Conservation (phyloP, 139 green algal species). For the Pseudopediastrum boryanum region DNA sequence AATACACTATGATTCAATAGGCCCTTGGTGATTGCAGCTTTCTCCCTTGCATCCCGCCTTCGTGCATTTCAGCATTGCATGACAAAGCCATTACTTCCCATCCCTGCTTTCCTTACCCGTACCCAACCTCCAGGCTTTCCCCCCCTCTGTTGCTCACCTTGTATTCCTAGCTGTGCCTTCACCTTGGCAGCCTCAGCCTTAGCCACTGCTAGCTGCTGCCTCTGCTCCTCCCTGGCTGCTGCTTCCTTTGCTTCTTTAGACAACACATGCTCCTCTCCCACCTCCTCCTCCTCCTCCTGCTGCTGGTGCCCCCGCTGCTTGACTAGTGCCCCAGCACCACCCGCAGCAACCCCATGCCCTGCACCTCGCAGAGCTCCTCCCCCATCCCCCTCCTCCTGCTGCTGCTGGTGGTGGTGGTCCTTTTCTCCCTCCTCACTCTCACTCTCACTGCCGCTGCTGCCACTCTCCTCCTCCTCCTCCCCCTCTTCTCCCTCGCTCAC, state of each 20-base stretch:
- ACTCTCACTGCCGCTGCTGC: slow-evolving; percentile 9
- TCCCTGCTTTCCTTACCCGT: no score
- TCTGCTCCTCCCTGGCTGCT: neutral
- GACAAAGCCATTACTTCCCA: no score
- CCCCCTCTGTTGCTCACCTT: no score
- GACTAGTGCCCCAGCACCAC: neutral
- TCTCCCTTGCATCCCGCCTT: no score
- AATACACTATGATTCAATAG: no score
- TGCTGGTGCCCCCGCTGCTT: slow-evolving; percentile 7
- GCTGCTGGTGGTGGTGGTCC: neutral
- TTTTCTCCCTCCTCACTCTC: slow-evolving; percentile 3
- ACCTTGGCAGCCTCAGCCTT: slow-evolving; percentile 1
- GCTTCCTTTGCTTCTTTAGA: neutral
- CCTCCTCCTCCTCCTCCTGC: neutral
- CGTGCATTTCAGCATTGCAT: no score
- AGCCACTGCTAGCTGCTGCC: neutral
- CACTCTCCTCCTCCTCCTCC: neutral
- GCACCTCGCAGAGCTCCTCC: neutral
- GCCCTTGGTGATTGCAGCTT: no score
- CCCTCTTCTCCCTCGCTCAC: neutral
- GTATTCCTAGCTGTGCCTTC: slow-evolving; percentile 16
- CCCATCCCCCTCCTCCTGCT: neutral
- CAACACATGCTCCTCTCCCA: neutral
- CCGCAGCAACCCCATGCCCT: neutral
- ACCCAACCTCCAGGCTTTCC: no score